A percentile compares a stretch with the other conserved stretches of the same genome.
Evolutionary conservation across 2,329 filamentous ascomycete species (phyloP).

Genomic region (Cadophora luteo-olivacea): DNA sequence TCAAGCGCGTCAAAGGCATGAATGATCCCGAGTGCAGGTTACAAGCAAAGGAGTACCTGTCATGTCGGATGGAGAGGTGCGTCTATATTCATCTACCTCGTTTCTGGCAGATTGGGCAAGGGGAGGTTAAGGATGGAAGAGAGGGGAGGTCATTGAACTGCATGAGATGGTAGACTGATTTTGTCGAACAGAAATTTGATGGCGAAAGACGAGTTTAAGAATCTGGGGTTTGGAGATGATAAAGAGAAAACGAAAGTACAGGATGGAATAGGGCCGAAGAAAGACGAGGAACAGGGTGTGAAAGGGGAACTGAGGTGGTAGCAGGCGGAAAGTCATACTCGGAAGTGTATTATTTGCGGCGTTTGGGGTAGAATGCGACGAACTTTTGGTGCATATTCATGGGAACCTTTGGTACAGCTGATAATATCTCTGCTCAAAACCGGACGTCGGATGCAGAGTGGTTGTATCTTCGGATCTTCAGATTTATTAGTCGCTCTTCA

Average conservation of each 20-base stretch:
- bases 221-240: conserved; percentile 75
- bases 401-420: background rate
- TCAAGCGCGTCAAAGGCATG: conserved; percentile 81
- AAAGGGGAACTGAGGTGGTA: conserved; percentile 42
- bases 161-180: background rate
- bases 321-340: background rate
- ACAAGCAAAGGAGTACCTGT: conserved; percentile 86
- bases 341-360: conserved; percentile 16
- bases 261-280: conserved; percentile 31
- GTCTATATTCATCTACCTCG: conserved; percentile 40
- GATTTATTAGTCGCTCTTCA: background rate
- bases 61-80: conserved; percentile 94
- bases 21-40: conserved; percentile 87
- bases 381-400: background rate
- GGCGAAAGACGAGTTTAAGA: conserved; percentile 94
- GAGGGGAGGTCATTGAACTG: conserved; percentile 7
- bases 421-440: background rate
- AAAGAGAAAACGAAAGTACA: conserved; percentile 35
- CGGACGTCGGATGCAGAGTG: background rate
- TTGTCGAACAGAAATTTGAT: conserved; percentile 76
- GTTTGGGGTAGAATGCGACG: conserved; percentile 5
- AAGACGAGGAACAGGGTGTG: conserved; percentile 35
- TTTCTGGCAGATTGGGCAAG: background rate
- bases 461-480: background rate
- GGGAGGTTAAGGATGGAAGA: background rate